These are phyloP conservation scores for Phytopythium ostracodes DNA, from an alignment of 352 stramenopile species.

Conservation along the genomic window DNA sequence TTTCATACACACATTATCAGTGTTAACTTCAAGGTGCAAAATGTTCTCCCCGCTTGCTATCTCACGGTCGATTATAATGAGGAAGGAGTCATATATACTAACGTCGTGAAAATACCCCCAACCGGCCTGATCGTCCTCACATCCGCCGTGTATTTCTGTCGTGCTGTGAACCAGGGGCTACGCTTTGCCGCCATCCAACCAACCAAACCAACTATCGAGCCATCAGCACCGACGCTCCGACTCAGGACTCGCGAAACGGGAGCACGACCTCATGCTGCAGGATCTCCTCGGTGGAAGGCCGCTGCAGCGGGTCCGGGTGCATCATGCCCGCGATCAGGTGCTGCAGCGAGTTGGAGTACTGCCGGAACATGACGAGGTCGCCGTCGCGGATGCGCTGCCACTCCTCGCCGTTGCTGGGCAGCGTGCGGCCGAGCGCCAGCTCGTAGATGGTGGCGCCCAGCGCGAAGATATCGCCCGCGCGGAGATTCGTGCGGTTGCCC, in stretches of 20 bases:
- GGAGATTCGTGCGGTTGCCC: slow-evolving; percentile 70
- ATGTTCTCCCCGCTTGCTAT: too few species aligned
- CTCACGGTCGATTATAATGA: too few species aligned
- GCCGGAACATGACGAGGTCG: slow-evolving; percentile 74
- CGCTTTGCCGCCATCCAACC: too few species aligned
- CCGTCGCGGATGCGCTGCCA: slow-evolving; percentile 87
- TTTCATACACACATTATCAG: too few species aligned
- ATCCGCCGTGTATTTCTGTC: too few species aligned
- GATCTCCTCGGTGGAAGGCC: slow-evolving; percentile 78
- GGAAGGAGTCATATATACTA: too few species aligned
- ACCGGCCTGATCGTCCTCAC: too few species aligned
- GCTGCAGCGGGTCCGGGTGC: slow-evolving; percentile 80
- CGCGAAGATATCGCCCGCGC: slow-evolving; percentile 81
- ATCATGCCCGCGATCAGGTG: slow-evolving; percentile 86
- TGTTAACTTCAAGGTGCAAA: too few species aligned
- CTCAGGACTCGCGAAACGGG: slow-evolving; percentile 33
- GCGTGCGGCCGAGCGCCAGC: slow-evolving; percentile 57
- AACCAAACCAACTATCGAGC: too few species aligned
- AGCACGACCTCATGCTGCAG: slow-evolving; percentile 79
- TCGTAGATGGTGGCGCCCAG: slow-evolving; percentile 84
- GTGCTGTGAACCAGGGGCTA: too few species aligned
- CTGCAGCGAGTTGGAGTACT: slow-evolving; percentile 87
- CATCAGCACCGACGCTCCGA: too few species aligned
- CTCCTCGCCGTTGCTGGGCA: slow-evolving; percentile 71
- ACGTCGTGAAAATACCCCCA: too few species aligned